These are phyloP conservation scores for Aspergillus udagawae DNA, from an alignment of 2,329 filamentous ascomycete species.

Conservation along the genomic window DNA sequence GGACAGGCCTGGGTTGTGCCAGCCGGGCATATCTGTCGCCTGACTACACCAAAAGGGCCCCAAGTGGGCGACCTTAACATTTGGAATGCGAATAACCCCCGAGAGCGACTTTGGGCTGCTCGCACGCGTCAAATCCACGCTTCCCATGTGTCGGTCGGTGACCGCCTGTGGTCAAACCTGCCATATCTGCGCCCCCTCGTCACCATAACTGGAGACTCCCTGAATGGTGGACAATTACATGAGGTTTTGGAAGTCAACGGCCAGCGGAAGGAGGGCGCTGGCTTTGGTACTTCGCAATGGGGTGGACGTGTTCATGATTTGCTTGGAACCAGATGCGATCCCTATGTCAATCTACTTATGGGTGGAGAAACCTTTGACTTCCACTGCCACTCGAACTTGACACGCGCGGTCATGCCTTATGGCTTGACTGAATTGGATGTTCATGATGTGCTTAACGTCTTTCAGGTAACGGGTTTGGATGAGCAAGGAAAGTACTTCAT, in stretches of 20 bases:
- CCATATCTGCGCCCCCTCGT: conserved; percentile 72
- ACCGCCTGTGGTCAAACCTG: conserved; percentile 73
- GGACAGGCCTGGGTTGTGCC: conserved; percentile 69
- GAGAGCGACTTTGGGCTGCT: conserved; percentile 77
- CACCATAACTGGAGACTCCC: conserved; percentile 66
- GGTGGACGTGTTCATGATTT: conserved; percentile 72
- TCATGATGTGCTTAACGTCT: conserved; percentile 82
- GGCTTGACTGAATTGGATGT: conserved; percentile 70
- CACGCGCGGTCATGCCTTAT: conserved; percentile 64
- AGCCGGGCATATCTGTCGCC: conserved; percentile 64
- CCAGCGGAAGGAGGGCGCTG: conserved; percentile 35
- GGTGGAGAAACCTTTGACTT: conserved; percentile 69
- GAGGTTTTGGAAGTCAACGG: conserved; percentile 34
- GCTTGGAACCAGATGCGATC: conserved; percentile 77
- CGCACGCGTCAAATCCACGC: conserved; percentile 75
- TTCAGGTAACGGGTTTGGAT: conserved; percentile 78
- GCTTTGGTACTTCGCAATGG: conserved; percentile 45
- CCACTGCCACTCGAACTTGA: conserved; percentile 80
- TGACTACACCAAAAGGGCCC: conserved; percentile 71
- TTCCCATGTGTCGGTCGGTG: conserved; percentile 66
- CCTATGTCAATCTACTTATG: conserved; percentile 74
- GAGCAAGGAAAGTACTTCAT: conserved; percentile 72
- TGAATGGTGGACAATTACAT: conserved; percentile 43
- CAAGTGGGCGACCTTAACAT: conserved; percentile 83
- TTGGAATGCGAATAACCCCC: conserved; percentile 71